Evolutionary conservation across 306 rosid species (phyloP).

Genomic region (Medicago arabica): DNA sequence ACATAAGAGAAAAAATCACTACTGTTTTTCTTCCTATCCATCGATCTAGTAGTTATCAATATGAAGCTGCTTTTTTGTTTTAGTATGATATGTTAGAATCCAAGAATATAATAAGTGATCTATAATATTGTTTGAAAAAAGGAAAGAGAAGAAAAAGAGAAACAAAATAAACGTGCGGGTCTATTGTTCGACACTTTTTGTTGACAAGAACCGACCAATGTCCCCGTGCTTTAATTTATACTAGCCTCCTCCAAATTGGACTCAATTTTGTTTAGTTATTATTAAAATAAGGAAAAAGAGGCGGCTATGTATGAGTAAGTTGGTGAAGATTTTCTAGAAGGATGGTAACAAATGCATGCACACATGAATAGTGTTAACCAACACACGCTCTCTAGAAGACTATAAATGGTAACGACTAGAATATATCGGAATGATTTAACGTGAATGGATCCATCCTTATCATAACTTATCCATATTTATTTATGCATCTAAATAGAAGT

Average conservation of each 20-base stretch:
- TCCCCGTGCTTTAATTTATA: neutral
- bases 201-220: slow-evolving; percentile 26
- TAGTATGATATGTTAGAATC: neutral
- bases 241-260: slow-evolving; percentile 10
- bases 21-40: slow-evolving; percentile 23
- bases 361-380: neutral
- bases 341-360: slow-evolving; percentile 17
- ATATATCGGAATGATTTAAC: neutral
- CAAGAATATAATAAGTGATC: neutral
- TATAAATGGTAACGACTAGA: neutral
- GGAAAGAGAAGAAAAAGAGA: neutral
- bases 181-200: slow-evolving; percentile 43
- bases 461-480: neutral
- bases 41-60: neutral
- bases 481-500: neutral
- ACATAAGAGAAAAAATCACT: slow-evolving; percentile 57
- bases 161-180: slow-evolving; percentile 31
- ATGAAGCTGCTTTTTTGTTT: neutral
- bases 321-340: slow-evolving; percentile 55
- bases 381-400: slow-evolving; percentile 40
- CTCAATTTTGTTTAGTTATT: neutral
- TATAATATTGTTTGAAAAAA: too few species aligned
- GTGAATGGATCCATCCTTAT: slow-evolving; percentile 23
- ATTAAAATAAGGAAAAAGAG: neutral
- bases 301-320: slow-evolving; percentile 13